Base-by-base conservation (phyloP, 352 stramenopile species). In the Pythium myriotylum region DNA sequence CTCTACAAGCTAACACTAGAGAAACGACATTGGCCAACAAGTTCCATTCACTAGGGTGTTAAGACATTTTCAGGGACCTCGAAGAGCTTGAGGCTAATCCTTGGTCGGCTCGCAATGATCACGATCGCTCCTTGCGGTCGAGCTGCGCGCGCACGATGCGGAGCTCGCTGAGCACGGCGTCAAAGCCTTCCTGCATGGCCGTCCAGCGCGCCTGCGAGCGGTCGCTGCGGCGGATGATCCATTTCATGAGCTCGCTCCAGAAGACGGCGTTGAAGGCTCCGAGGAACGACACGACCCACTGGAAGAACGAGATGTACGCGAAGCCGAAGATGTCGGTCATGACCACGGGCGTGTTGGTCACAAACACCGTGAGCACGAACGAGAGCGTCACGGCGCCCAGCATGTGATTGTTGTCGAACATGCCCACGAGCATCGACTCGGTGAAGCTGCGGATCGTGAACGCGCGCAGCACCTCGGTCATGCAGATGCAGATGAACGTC, bases 371-470 rank as follows among this genome's bases (percentile, higher is more conserved):
- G 23, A 90, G 56, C 48, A 66, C 32, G 50, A 89, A 16, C 39
- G 84, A 93, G 56, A 87, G 70, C 7, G 65, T 64, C 0, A 73
- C 77, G 6, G 84, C 84, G 12, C 74, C 43, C 32, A 87, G 68
- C 76, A 93, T 78, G 65, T 79, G 84, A 49, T 76, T 79, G 68
- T 93, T 93, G 23, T 62, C 54, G 39, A 91, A 77, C 59, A 93
- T 89, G 33, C 73, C 66, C 1, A 68, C 47, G 43, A 84, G 86
- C 52, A 91, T 73, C 3, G 78, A 70, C 47, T 84, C 77, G 8
- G 76, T 88, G 53, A 93, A 89, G 59, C 77, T 86, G 13, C 84
- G 81, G 20, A 93, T 72, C 57, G 81, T 91, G 70, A 87, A 93
- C 40, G 84, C 81, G 45, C 84, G 84, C 35, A 93, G 59, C 29